Conservation (phyloP, 257 asterid species). For the Anisodus acutangulus region DNA sequence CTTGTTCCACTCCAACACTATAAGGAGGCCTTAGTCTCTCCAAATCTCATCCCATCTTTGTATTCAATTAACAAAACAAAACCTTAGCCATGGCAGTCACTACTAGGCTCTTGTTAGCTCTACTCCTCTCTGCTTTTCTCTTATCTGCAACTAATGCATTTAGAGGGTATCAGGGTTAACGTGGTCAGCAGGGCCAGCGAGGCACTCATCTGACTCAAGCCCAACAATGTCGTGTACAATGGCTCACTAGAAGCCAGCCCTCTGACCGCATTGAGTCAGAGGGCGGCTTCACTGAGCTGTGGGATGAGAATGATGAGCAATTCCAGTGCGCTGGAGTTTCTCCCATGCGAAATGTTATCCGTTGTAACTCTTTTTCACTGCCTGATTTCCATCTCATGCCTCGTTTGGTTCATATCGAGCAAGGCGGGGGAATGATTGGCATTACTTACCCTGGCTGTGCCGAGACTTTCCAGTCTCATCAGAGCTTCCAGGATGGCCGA, state of each 20-base stretch:
- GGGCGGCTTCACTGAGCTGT: slow-evolving; percentile 63
- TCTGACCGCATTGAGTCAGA: slow-evolving; percentile 49
- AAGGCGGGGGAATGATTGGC: slow-evolving; percentile 61
- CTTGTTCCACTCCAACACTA: background rate
- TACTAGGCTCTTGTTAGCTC: slow-evolving; percentile 39
- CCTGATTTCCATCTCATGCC: slow-evolving; percentile 77
- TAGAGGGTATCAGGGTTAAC: background rate
- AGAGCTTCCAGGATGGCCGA: slow-evolving; percentile 17
- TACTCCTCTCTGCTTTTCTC: slow-evolving; percentile 37
- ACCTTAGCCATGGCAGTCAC: slow-evolving; percentile 26
- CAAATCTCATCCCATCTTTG: slow-evolving; percentile 14
- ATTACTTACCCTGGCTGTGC: slow-evolving; percentile 72
- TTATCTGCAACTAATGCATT: slow-evolving; percentile 38
- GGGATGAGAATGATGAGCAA: slow-evolving; percentile 59
- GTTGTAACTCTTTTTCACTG: slow-evolving; percentile 57
- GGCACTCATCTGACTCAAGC: slow-evolving; percentile 40
- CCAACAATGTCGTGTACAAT: slow-evolving; percentile 70
- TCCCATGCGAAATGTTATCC: slow-evolving; percentile 49
- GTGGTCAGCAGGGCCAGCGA: slow-evolving; percentile 9
- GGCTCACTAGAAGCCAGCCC: slow-evolving; percentile 53
- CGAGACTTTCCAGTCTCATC: slow-evolving; percentile 52
- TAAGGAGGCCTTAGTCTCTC: slow-evolving; percentile 23
- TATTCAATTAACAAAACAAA: background rate
- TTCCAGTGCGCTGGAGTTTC: slow-evolving; percentile 76
- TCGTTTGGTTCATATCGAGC: slow-evolving; percentile 61